phyloP scores from a whole-genome alignment of 2,329 filamentous ascomycete genomes.

The Fusarium odoratissimum region DNA sequence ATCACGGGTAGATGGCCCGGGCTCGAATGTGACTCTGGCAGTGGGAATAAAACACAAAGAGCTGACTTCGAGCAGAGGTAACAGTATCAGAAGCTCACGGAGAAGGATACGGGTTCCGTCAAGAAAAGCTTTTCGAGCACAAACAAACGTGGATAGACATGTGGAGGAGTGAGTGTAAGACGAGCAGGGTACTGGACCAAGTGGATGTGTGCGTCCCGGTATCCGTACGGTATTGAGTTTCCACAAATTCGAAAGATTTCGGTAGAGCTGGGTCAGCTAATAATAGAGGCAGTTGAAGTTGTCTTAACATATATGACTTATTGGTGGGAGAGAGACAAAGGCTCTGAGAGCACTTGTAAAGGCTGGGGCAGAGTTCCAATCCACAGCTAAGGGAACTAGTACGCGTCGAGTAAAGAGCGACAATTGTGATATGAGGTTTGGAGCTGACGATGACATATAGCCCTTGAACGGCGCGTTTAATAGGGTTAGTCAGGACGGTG shows the following conservation, averaged over 20 bases:
- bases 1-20: slow-evolving; percentile 36
- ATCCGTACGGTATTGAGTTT: slow-evolving; percentile 13
- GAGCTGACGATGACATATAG: slow-evolving; percentile 27
- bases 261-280: slow-evolving; percentile 18
- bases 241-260: slow-evolving; percentile 23
- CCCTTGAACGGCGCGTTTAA: slow-evolving; percentile 22
- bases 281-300: slow-evolving; percentile 24
- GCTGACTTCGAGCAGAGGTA: slow-evolving; percentile 11
- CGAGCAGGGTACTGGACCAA: slow-evolving; percentile 2
- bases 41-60: slow-evolving; percentile 17
- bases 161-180: slow-evolving; percentile 23
- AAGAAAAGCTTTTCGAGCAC: slow-evolving; percentile 24
- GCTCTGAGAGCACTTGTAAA: slow-evolving; percentile 5
- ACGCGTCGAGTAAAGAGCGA: slow-evolving; percentile 14
- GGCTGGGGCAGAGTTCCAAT: slow-evolving; percentile 7
- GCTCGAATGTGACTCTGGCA: slow-evolving; percentile 36
- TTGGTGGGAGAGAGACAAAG: slow-evolving; percentile 19
- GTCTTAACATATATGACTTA: slow-evolving; percentile 10
- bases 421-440: slow-evolving; percentile 16
- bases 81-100: slow-evolving; percentile 15
- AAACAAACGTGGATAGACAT: slow-evolving; percentile 27
- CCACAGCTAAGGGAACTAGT: slow-evolving; percentile 6
- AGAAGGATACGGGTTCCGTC: slow-evolving; percentile 22
- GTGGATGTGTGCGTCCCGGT: slow-evolving; percentile 29
- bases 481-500: slow-evolving; percentile 30